Base-by-base conservation (phyloP, 345 rosid species). In the Melaleuca quinquenervia region DNA sequence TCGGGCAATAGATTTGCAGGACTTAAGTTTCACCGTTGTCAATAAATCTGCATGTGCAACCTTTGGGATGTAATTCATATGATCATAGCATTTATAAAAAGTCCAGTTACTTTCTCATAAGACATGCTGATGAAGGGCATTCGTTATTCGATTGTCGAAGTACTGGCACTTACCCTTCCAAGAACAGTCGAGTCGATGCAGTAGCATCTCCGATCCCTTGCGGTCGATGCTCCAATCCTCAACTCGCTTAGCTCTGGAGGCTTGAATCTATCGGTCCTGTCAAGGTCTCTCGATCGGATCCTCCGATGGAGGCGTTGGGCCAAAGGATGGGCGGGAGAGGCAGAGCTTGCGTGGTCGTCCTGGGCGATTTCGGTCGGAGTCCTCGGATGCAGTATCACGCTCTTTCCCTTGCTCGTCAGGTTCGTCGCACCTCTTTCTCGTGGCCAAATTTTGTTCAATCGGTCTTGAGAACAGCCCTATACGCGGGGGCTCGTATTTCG, bases 311-410 rank as follows among this genome's bases (percentile, higher is more conserved):
- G 78, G 78, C 48, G 0, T 32, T 21, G 84, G 84, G 53, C 84
- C 84, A 36, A 29, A 84, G 52, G 88, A 91, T 90, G 95, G 90
- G 85, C 84, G 91, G 88, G 86, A 91, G 94, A 85, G 98, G 98
- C 84, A 90, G 99, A 54, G 98, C 98, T 9, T 97, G 99, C 85
- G 93, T 97, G 44, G 99, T 97, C 76, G 98, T 97, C 53, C 90
- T 97, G 60, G 99, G 99, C 36, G 99, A 97, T 84, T 90, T 97
- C 62, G 99, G 99, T 29, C 98, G 99, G 54, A 97, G 99, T 82
- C 99, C 99, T 88, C 95, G 99, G 44, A 97, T 97, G 99, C 98
- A 97, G 87, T 97, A 93, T 88, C 99, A 97, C 84, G 96, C 98
- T 55, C 96, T 97, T 64, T 97, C 99, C 74, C 98, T 97, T 44